These are phyloP conservation scores for Fusarium udum DNA, from an alignment of 2,329 filamentous ascomycete genomes.

Conservation along the genomic window DNA sequence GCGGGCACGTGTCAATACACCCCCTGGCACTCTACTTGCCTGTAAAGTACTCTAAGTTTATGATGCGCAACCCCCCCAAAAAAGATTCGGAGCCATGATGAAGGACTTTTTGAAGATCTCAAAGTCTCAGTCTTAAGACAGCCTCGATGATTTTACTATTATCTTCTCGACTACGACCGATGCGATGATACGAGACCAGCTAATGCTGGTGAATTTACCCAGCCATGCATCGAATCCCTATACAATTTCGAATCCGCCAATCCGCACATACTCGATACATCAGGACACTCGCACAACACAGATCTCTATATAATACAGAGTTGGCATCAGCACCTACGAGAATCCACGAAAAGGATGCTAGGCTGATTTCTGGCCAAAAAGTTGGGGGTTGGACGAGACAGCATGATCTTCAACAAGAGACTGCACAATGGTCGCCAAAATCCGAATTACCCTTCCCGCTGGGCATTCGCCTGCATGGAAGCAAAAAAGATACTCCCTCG, in stretches of 20 bases:
- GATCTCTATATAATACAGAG: constrained; percentile 27
- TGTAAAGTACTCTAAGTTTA: constrained; percentile 2
- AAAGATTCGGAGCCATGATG: constrained; percentile 16
- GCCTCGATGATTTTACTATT: constrained; percentile 5
- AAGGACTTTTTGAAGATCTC: not conserved
- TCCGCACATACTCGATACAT: constrained; percentile 11
- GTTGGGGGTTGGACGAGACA: not conserved
- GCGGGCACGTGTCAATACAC: constrained; percentile 28
- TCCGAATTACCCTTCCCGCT: constrained; percentile 7
- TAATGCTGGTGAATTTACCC: constrained; percentile 32
- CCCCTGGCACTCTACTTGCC: not conserved
- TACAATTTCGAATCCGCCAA: constrained; percentile 25
- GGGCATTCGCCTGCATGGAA: constrained; percentile 11
- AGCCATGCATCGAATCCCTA: constrained; percentile 46
- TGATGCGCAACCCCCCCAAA: constrained; percentile 29
- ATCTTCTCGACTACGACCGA: not conserved
- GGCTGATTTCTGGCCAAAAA: constrained; percentile 9
- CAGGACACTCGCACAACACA: constrained; percentile 1
- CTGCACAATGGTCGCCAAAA: constrained; percentile 27
- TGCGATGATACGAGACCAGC: constrained; percentile 38
- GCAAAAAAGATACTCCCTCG: not conserved
- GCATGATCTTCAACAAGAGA: constrained; percentile 20
- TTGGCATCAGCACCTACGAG: constrained; percentile 18
- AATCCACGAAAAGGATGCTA: not conserved
- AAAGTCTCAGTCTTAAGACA: not conserved